phyloP scores from a whole-genome alignment of 2,329 filamentous ascomycete species.

The Exophiala sp. region DNA sequence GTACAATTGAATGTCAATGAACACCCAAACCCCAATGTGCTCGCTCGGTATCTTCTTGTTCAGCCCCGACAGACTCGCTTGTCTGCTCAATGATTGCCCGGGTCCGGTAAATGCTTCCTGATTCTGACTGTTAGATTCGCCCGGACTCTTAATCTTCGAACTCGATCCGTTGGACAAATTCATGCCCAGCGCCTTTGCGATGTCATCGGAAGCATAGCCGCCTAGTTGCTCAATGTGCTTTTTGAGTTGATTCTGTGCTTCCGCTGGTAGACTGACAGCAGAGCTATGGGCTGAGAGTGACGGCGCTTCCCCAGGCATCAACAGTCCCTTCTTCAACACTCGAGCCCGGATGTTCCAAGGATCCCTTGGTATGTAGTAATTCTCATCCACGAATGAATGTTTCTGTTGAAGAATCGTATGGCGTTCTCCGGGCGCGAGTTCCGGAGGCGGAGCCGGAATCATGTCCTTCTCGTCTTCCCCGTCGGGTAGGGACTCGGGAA shows the following conservation, averaged over 20 bases:
- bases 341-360: constrained; percentile 92
- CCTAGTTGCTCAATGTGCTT: constrained; percentile 29
- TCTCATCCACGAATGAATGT: constrained; percentile 43
- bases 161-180: constrained; percentile 13
- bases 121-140: constrained; percentile 14
- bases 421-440: constrained; percentile 31
- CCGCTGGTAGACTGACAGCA: constrained; percentile 32
- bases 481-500: constrained; percentile 15
- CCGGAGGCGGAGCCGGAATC: constrained; percentile 32
- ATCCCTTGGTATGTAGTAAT: constrained; percentile 84
- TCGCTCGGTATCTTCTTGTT: constrained; percentile 26
- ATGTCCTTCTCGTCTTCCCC: constrained; percentile 25
- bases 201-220: constrained; percentile 26
- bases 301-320: constrained; percentile 46
- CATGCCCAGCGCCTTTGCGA: constrained; percentile 25
- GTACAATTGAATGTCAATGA: constrained; percentile 94
- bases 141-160: constrained; percentile 17
- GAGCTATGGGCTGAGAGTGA: constrained; percentile 46
- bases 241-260: constrained; percentile 31
- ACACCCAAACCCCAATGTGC: constrained; percentile 67
- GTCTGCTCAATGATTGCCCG: constrained; percentile 21
- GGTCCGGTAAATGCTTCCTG: constrained; percentile 31
- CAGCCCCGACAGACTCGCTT: constrained; percentile 21
- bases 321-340: constrained; percentile 76
- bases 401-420: constrained; percentile 39